Percentiles rank a stretch among this genome's conserved stretches.
These are phyloP conservation scores for Chaetomium fimeti DNA, from an alignment of 495 filamentous ascomycete genomes.

Conservation along the genomic window DNA sequence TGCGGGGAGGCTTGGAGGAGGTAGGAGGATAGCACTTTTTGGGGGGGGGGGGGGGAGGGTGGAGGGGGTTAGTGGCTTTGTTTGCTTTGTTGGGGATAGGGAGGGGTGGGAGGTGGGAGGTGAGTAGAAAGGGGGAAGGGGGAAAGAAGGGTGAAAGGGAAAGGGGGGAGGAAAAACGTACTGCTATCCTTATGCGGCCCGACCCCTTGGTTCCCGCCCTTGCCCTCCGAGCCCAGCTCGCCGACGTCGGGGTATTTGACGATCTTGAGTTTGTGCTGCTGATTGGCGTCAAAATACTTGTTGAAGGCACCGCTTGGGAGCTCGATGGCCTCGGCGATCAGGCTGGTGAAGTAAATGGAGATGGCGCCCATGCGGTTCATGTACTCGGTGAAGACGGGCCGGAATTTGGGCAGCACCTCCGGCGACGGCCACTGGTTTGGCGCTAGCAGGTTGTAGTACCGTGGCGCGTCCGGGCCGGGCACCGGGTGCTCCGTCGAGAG, in stretches of 20 bases:
- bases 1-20: constrained; percentile 83
- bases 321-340: constrained; percentile 85
- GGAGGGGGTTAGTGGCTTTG: not conserved
- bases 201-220: constrained; percentile 64
- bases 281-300: constrained; percentile 74
- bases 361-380: constrained; percentile 69
- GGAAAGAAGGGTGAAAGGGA: not conserved
- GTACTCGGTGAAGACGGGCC: constrained; percentile 66
- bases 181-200: constrained; percentile 92
- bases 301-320: constrained; percentile 71
- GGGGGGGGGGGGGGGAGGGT: no score
- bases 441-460: constrained; percentile 76
- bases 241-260: constrained; percentile 77
- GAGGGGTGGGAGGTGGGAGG: no score
- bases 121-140: not conserved
- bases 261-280: constrained; percentile 91
- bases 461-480: constrained; percentile 60
- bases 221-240: constrained; percentile 47
- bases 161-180: constrained; percentile 13
- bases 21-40: constrained; percentile 72
- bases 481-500: constrained; percentile 72
- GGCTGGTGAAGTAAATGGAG: constrained; percentile 70
- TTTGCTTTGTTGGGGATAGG: not conserved
- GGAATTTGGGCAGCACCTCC: constrained; percentile 67
- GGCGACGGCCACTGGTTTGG: constrained; percentile 90